These are phyloP conservation scores for Diospyros kaki DNA, from an alignment of 148 eudicot genomes.

Conservation along the genomic window DNA sequence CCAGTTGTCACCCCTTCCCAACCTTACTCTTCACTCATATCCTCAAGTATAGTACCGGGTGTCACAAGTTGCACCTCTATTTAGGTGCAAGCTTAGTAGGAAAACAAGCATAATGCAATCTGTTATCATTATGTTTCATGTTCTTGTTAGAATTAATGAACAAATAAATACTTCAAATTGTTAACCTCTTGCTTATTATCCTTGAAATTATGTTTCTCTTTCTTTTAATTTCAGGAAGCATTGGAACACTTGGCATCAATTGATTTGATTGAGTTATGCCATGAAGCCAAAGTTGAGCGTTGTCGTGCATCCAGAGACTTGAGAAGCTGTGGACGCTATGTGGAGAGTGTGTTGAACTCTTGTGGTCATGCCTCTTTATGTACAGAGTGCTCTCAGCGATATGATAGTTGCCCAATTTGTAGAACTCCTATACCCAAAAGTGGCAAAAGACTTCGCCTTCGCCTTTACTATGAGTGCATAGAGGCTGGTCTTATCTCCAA, in stretches of 20 bases:
- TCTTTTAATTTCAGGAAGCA: constrained; percentile 58
- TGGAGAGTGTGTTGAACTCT: constrained; percentile 63
- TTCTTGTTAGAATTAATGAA: not conserved
- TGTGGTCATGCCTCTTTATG: constrained; percentile 98
- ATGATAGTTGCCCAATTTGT: constrained; percentile 88
- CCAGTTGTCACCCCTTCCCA: too few species aligned
- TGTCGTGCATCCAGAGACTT: constrained; percentile 95
- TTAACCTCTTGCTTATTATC: not conserved
- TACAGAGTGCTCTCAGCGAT: constrained; percentile 87
- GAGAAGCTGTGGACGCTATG: constrained; percentile 83
- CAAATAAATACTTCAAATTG: not conserved
- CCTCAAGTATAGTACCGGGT: too few species aligned
- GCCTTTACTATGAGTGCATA: constrained; percentile 88
- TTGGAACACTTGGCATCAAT: constrained; percentile 78
- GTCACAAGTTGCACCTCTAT: too few species aligned
- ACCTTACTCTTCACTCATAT: too few species aligned
- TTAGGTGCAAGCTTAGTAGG: not conserved
- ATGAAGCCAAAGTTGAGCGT: constrained; percentile 88
- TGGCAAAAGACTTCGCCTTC: constrained; percentile 59
- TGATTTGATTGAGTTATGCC: constrained; percentile 81
- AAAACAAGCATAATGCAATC: not conserved
- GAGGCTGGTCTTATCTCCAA: constrained; percentile 83
- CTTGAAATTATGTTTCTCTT: constrained; percentile 4
- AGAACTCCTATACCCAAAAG: constrained; percentile 55
- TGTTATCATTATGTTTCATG: not conserved